Percentiles rank a stretch among this genome's conserved stretches.
Conservation (phyloP, 202 grass and related monocot genomes). For the Carex sylvatica region DNA sequence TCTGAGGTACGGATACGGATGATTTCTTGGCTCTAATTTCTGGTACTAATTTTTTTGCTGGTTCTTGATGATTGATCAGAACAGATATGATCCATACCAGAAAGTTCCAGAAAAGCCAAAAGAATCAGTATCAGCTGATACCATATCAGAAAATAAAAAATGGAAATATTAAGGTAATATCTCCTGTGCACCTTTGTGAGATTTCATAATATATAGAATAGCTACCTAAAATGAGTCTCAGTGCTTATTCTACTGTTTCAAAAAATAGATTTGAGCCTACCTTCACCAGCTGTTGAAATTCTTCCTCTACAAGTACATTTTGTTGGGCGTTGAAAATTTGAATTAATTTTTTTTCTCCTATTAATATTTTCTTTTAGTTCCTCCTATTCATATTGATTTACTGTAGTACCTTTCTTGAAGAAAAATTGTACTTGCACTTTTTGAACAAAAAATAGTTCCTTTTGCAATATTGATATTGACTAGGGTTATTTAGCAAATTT, state of each 20-base stretch:
- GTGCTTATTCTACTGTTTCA: conserved; percentile 30
- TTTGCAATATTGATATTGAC: background rate
- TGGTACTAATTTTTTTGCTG: too few relatives aligned
- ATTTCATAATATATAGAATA: background rate
- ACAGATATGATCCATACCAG: too few relatives aligned
- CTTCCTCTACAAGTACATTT: conserved; percentile 69
- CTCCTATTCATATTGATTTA: background rate
- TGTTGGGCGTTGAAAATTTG: background rate
- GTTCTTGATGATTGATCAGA: too few relatives aligned
- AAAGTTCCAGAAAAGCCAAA: too few relatives aligned
- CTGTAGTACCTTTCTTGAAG: background rate
- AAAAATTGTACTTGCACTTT: background rate
- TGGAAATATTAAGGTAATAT: background rate
- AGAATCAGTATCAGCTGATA: too few relatives aligned
- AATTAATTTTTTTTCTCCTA: background rate
- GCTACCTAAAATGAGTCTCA: background rate
- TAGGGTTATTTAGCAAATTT: background rate
- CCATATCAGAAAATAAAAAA: too few relatives aligned
- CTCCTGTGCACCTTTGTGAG: background rate
- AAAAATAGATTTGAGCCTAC: conserved; percentile 57
- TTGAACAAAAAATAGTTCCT: background rate
- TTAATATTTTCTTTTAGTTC: background rate
- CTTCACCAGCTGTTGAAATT: conserved; percentile 75
- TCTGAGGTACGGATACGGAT: too few relatives aligned
- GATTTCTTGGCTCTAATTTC: too few relatives aligned